A percentile compares a stretch with the other conserved stretches of the same genome.
These are phyloP conservation scores for Pneumocystis canis DNA, from an alignment of 1,139 yeast species.

Conservation along the genomic window DNA sequence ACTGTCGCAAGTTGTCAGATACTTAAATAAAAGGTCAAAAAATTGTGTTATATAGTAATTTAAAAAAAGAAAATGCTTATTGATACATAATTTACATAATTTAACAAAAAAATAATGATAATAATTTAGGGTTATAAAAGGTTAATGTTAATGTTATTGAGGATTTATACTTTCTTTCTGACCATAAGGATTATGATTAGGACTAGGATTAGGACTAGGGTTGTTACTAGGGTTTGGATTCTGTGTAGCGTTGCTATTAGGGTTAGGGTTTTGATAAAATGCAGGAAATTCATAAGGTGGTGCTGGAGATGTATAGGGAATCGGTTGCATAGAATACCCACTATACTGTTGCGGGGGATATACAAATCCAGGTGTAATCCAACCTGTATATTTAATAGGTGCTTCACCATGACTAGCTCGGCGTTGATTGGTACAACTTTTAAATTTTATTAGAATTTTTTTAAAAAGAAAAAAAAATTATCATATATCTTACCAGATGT, in stretches of 20 bases:
- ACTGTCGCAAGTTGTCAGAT: not conserved
- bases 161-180: too few species aligned
- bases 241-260: too few species aligned
- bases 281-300: not conserved
- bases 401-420: conserved; percentile 3
- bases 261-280: too few species aligned
- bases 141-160: too few species aligned
- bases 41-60: not conserved
- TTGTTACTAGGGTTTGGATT: too few species aligned
- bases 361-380: conserved; percentile 8
- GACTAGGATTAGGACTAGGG: too few species aligned
- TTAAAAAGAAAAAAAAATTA: too few species aligned
- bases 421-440: not conserved
- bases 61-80: not conserved
- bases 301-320: not conserved
- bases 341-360: conserved; percentile 4
- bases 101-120: too few species aligned
- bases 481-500: not conserved
- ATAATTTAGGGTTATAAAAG: too few species aligned
- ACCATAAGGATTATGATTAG: too few species aligned
- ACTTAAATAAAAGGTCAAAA: not conserved
- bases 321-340: not conserved
- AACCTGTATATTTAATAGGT: conserved; percentile 11
- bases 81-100: too few species aligned
- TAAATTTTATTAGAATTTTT: too few species aligned